phyloP scores from a whole-genome alignment of 2,329 filamentous ascomycete species.

The Botrytis tulipae region DNA sequence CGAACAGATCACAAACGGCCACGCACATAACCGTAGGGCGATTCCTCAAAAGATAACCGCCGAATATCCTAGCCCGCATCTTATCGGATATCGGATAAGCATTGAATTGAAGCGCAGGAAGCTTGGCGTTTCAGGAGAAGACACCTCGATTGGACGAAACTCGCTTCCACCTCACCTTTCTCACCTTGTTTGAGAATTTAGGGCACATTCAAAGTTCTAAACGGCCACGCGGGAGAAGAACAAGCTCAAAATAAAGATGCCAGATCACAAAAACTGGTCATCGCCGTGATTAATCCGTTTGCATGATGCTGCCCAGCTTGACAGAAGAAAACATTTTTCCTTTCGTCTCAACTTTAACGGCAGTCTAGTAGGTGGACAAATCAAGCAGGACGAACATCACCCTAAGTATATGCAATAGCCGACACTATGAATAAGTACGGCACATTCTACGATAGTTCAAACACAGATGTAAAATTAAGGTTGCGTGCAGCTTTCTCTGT shows the following conservation, averaged over 20 bases:
- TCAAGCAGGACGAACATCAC: background rate
- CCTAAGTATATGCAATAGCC: background rate
- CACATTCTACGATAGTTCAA: background rate
- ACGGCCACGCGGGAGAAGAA: background rate
- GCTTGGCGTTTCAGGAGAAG: constrained; percentile 35
- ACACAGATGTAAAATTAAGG: background rate
- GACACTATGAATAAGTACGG: background rate
- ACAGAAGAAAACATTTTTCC: background rate
- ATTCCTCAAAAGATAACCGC: background rate
- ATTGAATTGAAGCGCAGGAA: constrained; percentile 27
- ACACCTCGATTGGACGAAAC: constrained; percentile 38
- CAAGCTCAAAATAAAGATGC: background rate
- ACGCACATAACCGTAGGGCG: background rate
- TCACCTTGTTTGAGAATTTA: constrained; percentile 34
- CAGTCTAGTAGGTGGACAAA: background rate
- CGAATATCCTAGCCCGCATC: constrained; percentile 23
- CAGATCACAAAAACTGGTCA: background rate
- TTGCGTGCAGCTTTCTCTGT: background rate
- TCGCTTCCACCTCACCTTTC: constrained; percentile 42
- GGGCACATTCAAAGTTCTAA: background rate
- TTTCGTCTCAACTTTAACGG: background rate
- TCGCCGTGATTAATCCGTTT: background rate
- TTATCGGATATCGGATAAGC: constrained; percentile 22
- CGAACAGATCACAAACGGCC: constrained; percentile 4
- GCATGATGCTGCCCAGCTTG: constrained; percentile 6